Evolutionary conservation across 2,329 filamentous ascomycete genomes (phyloP).

Genomic region (Emergomyces orientalis): DNA sequence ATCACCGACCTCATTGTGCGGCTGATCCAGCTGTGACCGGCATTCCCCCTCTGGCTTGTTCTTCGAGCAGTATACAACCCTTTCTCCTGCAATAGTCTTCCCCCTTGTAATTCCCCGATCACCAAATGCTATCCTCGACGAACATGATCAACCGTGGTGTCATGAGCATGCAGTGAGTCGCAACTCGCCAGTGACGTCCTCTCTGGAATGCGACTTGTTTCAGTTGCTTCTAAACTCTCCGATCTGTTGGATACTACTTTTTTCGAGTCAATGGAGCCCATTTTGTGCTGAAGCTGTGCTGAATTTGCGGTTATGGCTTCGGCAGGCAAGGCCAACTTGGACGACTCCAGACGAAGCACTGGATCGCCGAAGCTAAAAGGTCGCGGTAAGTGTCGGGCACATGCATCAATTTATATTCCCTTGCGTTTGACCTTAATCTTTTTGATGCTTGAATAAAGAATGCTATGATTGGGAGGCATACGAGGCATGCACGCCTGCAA

Average conservation of each 20-base stretch:
- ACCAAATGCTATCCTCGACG: neutral
- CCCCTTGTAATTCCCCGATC: neutral
- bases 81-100: neutral
- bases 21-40: neutral
- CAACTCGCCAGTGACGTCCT: neutral
- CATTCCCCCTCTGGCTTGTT: neutral
- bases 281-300: constrained; percentile 31
- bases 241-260: constrained; percentile 20
- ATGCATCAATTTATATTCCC: constrained; percentile 3
- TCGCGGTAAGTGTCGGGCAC: constrained; percentile 33
- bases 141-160: neutral
- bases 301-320: constrained; percentile 36
- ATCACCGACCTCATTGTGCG: neutral
- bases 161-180: constrained; percentile 4
- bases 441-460: neutral
- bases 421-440: constrained; percentile 6
- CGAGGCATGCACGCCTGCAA: neutral
- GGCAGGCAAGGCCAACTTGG: constrained; percentile 34
- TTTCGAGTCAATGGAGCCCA: constrained; percentile 33
- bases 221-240: constrained; percentile 19
- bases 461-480: neutral
- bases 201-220: constrained; percentile 31
- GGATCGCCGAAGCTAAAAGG: constrained; percentile 41
- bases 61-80: neutral
- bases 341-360: constrained; percentile 37